A percentile compares a stretch with the other conserved stretches of the same genome.
Evolutionary conservation across 2,329 filamentous ascomycete species (phyloP).

Genomic region (Akanthomyces muscarius): DNA sequence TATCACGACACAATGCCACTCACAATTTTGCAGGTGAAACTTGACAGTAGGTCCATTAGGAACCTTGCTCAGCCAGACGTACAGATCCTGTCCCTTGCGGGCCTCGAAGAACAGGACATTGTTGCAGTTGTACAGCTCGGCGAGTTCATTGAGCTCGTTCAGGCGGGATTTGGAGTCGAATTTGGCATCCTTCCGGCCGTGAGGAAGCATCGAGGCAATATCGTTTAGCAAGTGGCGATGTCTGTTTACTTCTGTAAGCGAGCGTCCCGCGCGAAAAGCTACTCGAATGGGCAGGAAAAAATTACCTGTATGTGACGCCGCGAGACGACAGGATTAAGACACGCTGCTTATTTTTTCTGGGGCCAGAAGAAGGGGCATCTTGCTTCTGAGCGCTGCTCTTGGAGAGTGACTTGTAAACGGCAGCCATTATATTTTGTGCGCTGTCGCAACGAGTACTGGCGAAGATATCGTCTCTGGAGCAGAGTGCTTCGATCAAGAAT

Average conservation of each 20-base stretch:
- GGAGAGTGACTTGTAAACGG: slow-evolving; percentile 71
- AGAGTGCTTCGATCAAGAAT: neutral
- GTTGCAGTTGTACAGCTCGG: slow-evolving; percentile 84
- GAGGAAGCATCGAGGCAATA: slow-evolving; percentile 81
- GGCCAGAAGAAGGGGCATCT: slow-evolving; percentile 45
- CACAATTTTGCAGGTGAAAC: slow-evolving; percentile 75
- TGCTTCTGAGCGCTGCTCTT: slow-evolving; percentile 51
- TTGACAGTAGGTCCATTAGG: slow-evolving; percentile 63
- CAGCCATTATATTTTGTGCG: slow-evolving; percentile 51
- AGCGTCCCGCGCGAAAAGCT: neutral
- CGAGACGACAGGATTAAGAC: slow-evolving; percentile 88
- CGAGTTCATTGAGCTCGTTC: slow-evolving; percentile 71
- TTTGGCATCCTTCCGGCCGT: slow-evolving; percentile 91
- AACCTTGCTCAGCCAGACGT: slow-evolving; percentile 87
- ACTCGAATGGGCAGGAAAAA: neutral
- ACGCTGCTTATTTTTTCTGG: slow-evolving; percentile 65
- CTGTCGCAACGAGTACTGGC: neutral
- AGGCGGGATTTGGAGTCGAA: slow-evolving; percentile 93
- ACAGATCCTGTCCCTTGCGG: slow-evolving; percentile 89
- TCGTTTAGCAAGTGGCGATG: slow-evolving; percentile 93
- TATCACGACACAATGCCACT: slow-evolving; percentile 23
- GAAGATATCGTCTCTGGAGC: neutral
- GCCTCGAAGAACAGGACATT: slow-evolving; percentile 95
- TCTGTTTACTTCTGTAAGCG: slow-evolving; percentile 41
- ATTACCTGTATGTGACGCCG: slow-evolving; percentile 82